Percentiles rank a stretch among this genome's conserved stretches.
Evolutionary conservation across 768 basidiomycete species (phyloP).

Genomic region (Russula virescens): DNA sequence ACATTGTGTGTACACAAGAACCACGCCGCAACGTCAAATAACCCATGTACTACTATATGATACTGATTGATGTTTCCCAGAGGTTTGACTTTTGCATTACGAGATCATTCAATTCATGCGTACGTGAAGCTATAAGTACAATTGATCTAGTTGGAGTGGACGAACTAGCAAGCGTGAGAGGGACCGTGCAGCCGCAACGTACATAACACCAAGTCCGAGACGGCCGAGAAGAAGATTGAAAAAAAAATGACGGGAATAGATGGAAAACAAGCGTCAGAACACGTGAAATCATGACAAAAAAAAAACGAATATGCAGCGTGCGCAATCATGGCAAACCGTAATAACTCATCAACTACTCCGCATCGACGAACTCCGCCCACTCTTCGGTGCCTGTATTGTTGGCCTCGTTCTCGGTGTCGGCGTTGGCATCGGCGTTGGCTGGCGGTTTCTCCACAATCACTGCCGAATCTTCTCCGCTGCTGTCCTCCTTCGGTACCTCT

Average conservation of each 20-base stretch:
- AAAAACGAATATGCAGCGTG: not conserved
- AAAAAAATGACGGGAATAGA: not conserved
- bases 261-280: not conserved
- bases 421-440: too few relatives aligned
- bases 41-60: not conserved
- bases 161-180: not conserved
- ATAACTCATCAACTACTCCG: not conserved
- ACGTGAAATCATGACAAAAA: not conserved
- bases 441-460: not conserved
- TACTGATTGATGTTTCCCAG: not conserved
- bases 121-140: conserved; percentile 16
- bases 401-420: too few relatives aligned
- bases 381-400: too few relatives aligned
- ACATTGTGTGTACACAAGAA: not conserved
- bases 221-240: not conserved
- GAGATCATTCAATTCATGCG: not conserved
- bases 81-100: not conserved
- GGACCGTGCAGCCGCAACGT: conserved; percentile 3
- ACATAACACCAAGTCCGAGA: not conserved
- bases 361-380: not conserved
- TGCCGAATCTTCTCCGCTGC: conserved; percentile 1
- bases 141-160: not conserved
- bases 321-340: conserved; percentile 6
- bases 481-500: conserved; percentile 12
- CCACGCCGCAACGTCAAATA: not conserved